Evolutionary conservation across 768 basidiomycete genomes (phyloP).

Genomic region (Psilocybe cubensis): DNA sequence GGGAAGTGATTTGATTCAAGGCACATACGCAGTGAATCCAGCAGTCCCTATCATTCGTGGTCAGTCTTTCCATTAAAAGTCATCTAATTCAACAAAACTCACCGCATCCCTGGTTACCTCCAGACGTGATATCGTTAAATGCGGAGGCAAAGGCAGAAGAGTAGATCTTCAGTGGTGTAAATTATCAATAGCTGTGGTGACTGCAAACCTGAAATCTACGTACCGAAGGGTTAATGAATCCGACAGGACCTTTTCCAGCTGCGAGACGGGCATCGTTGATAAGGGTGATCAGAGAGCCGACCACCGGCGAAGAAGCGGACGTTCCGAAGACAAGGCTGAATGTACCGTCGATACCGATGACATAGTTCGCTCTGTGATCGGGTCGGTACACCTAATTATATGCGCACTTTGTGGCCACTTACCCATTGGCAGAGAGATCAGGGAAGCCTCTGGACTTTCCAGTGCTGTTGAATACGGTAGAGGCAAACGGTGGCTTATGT

Average conservation of each 20-base stretch:
- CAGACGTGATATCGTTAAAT: constrained; percentile 26
- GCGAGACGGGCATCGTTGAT: constrained; percentile 56
- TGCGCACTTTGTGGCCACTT: constrained; percentile 6
- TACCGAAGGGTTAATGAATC: constrained; percentile 52
- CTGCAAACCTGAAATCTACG: neutral
- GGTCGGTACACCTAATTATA: neutral
- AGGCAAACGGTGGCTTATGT: constrained; percentile 37
- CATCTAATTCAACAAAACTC: neutral
- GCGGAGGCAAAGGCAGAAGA: constrained; percentile 12
- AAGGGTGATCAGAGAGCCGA: constrained; percentile 46
- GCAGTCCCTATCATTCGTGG: constrained; percentile 26
- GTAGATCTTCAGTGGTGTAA: constrained; percentile 22
- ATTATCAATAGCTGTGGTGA: neutral
- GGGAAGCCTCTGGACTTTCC: constrained; percentile 49
- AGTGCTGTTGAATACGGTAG: constrained; percentile 49
- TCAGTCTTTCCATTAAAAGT: neutral
- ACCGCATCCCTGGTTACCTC: constrained; percentile 26
- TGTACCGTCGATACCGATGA: constrained; percentile 43
- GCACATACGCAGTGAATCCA: constrained; percentile 37
- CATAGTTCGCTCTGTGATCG: constrained; percentile 37
- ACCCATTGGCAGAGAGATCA: constrained; percentile 54
- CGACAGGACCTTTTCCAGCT: constrained; percentile 43
- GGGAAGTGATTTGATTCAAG: neutral
- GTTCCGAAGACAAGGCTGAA: constrained; percentile 44
- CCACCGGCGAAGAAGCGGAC: constrained; percentile 45